Evolutionary conservation across 2,329 filamentous ascomycete genomes (phyloP).

Genomic region (Purpureocillium takamizusanense): DNA sequence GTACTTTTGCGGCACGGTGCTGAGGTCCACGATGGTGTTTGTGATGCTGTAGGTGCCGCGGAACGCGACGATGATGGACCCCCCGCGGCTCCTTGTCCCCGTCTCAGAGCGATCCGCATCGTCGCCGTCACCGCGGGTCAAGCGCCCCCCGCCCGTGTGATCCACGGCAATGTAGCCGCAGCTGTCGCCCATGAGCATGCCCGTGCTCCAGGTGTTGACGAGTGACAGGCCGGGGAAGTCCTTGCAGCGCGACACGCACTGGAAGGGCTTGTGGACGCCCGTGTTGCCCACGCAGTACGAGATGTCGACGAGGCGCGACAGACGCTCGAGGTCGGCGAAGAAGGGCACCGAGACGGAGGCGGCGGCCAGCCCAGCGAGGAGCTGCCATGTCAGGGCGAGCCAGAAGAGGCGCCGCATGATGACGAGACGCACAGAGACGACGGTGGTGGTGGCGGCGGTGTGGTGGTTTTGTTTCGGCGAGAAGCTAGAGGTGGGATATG

Average conservation of each 20-base stretch:
- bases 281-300: constrained; percentile 84
- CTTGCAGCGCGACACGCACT: constrained; percentile 72
- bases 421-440: no score
- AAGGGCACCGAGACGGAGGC: constrained; percentile 48
- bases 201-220: constrained; percentile 83
- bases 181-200: constrained; percentile 75
- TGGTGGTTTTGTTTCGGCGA: no score
- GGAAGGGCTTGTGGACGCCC: constrained; percentile 75
- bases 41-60: constrained; percentile 89
- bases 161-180: constrained; percentile 93
- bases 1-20: constrained; percentile 83
- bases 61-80: constrained; percentile 80
- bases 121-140: constrained; percentile 6
- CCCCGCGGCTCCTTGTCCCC: constrained; percentile 11
- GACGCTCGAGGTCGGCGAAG: constrained; percentile 76
- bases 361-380: constrained; percentile 1
- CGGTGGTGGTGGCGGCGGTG: no score
- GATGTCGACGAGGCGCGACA: constrained; percentile 88
- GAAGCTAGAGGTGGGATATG: no score
- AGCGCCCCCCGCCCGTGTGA: constrained; percentile 30
- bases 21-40: constrained; percentile 85
- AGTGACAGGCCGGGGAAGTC: constrained; percentile 78
- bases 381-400: neutral
- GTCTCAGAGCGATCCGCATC: constrained; percentile 9
- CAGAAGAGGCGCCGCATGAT: no score